A percentile compares a stretch with the other conserved stretches of the same genome.
Conservation (phyloP, 1,139 yeast genomes). For the Ogataea hybrid region DNA sequence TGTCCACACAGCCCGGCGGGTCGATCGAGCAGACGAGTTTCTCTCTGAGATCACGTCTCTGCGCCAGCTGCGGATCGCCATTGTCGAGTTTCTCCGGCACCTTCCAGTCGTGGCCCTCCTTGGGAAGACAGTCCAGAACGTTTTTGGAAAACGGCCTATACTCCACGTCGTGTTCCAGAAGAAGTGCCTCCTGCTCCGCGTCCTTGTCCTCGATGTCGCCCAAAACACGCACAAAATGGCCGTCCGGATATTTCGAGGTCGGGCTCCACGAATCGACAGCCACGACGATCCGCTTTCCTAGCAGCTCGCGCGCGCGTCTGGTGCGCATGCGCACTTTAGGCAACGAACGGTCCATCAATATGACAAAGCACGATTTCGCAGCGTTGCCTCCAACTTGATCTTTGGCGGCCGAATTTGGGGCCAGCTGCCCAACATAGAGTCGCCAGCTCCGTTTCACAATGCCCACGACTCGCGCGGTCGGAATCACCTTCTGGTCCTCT, state of each 20-base stretch:
- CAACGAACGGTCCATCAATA: constrained; percentile 83
- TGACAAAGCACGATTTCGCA: constrained; percentile 76
- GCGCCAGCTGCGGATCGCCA: constrained; percentile 58
- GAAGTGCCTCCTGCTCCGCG: constrained; percentile 94
- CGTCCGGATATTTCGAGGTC: constrained; percentile 83
- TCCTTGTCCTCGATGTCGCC: constrained; percentile 91
- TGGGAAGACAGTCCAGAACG: constrained; percentile 88
- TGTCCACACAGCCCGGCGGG: constrained; percentile 98
- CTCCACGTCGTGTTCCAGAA: constrained; percentile 94
- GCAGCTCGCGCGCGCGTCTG: constrained; percentile 74
- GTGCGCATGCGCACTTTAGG: constrained; percentile 89
- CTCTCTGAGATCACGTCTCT: constrained; percentile 83
- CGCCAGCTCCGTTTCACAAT: constrained; percentile 92
- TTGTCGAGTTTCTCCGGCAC: constrained; percentile 67
- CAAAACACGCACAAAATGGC: constrained; percentile 86
- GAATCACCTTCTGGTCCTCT: constrained; percentile 55
- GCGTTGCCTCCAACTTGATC: constrained; percentile 54
- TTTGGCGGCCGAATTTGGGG: constrained; percentile 69
- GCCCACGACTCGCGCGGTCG: constrained; percentile 92
- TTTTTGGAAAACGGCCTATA: constrained; percentile 93
- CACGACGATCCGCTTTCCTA: constrained; percentile 87
- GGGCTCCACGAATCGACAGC: constrained; percentile 93
- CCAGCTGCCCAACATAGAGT: constrained; percentile 91
- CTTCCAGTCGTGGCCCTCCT: constrained; percentile 90
- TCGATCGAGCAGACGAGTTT: constrained; percentile 92